phyloP scores from a whole-genome alignment of 345 rosid species.

The Gossypioides kirkii region DNA sequence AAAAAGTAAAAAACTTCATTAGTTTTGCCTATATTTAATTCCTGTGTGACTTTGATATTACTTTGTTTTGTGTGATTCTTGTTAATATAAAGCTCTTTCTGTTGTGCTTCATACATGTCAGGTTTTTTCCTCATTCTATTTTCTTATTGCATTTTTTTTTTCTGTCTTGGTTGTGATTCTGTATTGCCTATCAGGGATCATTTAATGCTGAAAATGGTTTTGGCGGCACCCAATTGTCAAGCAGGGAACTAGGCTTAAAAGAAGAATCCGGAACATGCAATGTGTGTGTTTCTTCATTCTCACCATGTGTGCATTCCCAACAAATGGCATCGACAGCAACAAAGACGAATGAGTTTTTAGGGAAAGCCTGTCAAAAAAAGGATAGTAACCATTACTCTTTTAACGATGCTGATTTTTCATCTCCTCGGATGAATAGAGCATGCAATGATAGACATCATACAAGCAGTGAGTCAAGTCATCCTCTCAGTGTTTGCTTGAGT shows the following conservation, averaged over 20 bases:
- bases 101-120: background rate
- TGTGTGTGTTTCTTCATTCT: constrained; percentile 8
- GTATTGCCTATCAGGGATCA: constrained; percentile 12
- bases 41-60: background rate
- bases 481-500: constrained; percentile 26
- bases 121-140: background rate
- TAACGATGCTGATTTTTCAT: constrained; percentile 12
- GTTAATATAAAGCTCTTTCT: background rate
- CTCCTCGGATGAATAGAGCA: background rate
- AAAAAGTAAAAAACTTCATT: background rate
- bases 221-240: background rate
- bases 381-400: background rate
- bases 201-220: constrained; percentile 1
- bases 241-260: constrained; percentile 6
- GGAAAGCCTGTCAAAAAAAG: constrained; percentile 19
- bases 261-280: constrained; percentile 13
- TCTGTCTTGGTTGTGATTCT: background rate
- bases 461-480: constrained; percentile 23
- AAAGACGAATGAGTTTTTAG: constrained; percentile 9
- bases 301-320: constrained; percentile 14
- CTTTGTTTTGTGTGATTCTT: background rate
- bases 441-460: constrained; percentile 13
- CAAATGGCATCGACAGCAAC: constrained; percentile 9
- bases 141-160: background rate
- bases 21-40: background rate